Evolutionary conservation across 192 early-diverging fungal species (phyloP).

Genomic region (Umbelopsis sp.): DNA sequence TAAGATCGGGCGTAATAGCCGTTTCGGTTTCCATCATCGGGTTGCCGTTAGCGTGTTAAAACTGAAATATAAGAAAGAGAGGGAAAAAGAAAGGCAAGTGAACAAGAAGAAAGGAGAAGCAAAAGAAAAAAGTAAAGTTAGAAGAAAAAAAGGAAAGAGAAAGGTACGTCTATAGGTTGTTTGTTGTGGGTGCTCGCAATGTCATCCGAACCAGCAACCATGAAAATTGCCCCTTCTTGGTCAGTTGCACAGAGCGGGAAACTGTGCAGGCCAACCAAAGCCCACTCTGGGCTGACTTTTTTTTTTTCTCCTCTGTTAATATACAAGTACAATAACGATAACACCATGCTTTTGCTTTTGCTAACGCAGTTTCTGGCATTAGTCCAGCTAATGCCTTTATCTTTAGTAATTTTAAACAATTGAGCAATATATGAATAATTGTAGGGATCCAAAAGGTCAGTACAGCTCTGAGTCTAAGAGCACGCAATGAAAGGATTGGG

Average conservation of each 20-base stretch:
- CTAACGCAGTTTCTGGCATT: not conserved
- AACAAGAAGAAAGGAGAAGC: not conserved
- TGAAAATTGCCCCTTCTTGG: not conserved
- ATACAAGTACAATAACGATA: no score
- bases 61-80: not conserved
- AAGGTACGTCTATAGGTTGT: not conserved
- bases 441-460: not conserved
- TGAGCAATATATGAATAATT: not conserved
- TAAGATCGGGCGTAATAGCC: constrained; percentile 20
- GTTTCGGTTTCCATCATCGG: constrained; percentile 15
- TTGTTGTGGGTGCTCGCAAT: constrained; percentile 8
- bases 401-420: not conserved
- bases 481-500: not conserved
- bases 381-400: not conserved
- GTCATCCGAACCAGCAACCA: not conserved
- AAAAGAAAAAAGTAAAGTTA: not conserved
- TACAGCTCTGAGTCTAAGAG: not conserved
- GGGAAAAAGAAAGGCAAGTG: not conserved
- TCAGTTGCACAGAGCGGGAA: constrained; percentile 20
- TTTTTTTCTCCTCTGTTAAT: not conserved
- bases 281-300: not conserved
- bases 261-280: not conserved
- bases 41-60: not conserved
- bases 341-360: not conserved
- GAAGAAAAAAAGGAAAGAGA: not conserved